These are phyloP conservation scores for Xylaria flabelliformis DNA, from an alignment of 495 filamentous ascomycete genomes.

Conservation along the genomic window DNA sequence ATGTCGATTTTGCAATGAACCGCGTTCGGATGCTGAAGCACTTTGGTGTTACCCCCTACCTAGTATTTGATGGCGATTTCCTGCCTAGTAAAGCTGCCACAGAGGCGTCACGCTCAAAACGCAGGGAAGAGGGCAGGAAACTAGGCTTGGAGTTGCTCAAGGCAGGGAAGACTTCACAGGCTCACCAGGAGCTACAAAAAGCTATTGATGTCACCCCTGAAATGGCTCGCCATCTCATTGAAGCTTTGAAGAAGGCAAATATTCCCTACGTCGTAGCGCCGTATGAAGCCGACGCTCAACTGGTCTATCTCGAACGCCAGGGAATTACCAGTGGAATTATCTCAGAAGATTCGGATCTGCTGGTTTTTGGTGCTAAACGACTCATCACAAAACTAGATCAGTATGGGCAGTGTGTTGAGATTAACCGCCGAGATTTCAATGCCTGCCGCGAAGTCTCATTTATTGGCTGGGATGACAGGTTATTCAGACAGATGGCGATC, in stretches of 20 bases:
- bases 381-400: constrained; percentile 94
- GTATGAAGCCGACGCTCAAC: constrained; percentile 96
- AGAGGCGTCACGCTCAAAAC: constrained; percentile 71
- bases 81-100: constrained; percentile 96
- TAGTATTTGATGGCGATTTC: constrained; percentile 96
- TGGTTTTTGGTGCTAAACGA: constrained; percentile 92
- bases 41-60: constrained; percentile 88
- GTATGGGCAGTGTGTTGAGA: constrained; percentile 89
- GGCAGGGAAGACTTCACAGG: constrained; percentile 79
- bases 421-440: constrained; percentile 85
- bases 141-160: constrained; percentile 78
- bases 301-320: constrained; percentile 88
- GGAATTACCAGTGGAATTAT: constrained; percentile 86
- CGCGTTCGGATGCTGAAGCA: constrained; percentile 91
- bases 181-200: constrained; percentile 88
- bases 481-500: constrained; percentile 96
- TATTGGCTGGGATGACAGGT: constrained; percentile 86
- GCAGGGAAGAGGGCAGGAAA: constrained; percentile 75
- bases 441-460: constrained; percentile 86
- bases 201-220: constrained; percentile 94
- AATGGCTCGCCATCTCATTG: constrained; percentile 92
- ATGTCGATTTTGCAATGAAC: constrained; percentile 89
- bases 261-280: constrained; percentile 93
- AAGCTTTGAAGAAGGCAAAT: constrained; percentile 79
- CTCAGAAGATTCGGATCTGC: constrained; percentile 94